These are phyloP conservation scores for Hyphodiscus sp. DNA, from an alignment of 2,329 filamentous ascomycete genomes.

Conservation along the genomic window DNA sequence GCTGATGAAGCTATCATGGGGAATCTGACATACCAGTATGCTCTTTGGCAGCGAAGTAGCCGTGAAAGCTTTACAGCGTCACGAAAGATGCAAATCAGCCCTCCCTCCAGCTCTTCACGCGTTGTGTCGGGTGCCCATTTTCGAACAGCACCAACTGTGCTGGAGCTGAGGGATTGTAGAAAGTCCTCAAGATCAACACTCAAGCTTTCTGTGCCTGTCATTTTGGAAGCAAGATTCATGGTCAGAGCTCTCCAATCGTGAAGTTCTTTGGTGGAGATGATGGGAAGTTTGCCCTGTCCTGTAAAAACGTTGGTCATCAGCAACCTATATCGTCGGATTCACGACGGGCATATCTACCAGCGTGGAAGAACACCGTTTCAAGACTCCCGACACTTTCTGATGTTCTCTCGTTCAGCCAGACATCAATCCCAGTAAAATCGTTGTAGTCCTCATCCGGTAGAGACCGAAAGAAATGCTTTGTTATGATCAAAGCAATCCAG, in stretches of 20 bases:
- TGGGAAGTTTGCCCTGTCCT: neutral
- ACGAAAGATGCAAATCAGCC: neutral
- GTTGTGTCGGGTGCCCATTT: neutral
- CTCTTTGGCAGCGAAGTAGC: neutral
- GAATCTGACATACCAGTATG: neutral
- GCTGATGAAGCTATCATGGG: neutral
- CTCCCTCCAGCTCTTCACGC: neutral
- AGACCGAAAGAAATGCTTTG: neutral
- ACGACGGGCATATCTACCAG: neutral
- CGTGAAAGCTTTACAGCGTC: neutral
- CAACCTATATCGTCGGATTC: neutral
- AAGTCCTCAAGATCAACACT: neutral
- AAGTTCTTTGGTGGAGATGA: neutral
- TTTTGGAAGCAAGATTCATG: neutral
- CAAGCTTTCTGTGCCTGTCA: neutral
- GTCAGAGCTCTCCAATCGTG: neutral
- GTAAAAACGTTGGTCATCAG: neutral
- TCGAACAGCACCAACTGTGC: neutral
- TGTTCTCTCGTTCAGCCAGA: neutral
- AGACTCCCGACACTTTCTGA: neutral
- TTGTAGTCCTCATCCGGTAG: neutral
- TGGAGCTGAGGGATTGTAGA: neutral
- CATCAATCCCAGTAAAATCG: neutral
- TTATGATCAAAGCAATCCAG: neutral
- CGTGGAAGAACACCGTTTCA: neutral